phyloP scores from a whole-genome alignment of 1,284 basidiomycete species.

The Hypsizygus ulmarius region DNA sequence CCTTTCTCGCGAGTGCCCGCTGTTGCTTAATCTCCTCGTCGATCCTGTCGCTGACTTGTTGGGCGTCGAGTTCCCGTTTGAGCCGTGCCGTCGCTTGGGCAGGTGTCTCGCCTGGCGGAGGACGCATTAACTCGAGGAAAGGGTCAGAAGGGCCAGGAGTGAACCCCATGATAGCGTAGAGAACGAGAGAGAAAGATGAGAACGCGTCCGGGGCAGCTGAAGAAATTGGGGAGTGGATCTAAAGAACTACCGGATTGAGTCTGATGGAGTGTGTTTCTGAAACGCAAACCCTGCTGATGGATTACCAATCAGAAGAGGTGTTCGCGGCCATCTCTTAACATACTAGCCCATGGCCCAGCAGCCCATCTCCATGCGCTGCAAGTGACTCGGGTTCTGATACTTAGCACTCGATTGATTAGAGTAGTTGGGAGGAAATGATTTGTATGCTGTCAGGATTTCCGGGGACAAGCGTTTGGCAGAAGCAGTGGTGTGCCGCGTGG shows the following conservation, averaged over 20 bases:
- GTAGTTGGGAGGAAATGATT: no score
- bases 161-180: slow-evolving; percentile 31
- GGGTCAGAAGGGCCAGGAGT: slow-evolving; percentile 41
- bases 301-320: no score
- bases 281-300: no score
- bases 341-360: no score
- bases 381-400: no score
- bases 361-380: no score
- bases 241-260: no score
- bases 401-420: no score
- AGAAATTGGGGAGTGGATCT: neutral
- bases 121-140: slow-evolving; percentile 44
- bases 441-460: neutral
- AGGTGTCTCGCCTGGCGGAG: slow-evolving; percentile 46
- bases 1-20: slow-evolving; percentile 40
- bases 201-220: neutral
- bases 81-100: slow-evolving; percentile 42
- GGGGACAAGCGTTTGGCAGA: no score
- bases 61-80: slow-evolving; percentile 48
- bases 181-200: neutral
- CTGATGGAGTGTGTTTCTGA: no score
- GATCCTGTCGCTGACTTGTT: slow-evolving; percentile 52
- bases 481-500: no score
- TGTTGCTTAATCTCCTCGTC: slow-evolving; percentile 54
- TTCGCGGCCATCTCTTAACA: no score